Base-by-base conservation (phyloP, 352 stramenopile genomes). In the Phytopythium aichiense region DNA sequence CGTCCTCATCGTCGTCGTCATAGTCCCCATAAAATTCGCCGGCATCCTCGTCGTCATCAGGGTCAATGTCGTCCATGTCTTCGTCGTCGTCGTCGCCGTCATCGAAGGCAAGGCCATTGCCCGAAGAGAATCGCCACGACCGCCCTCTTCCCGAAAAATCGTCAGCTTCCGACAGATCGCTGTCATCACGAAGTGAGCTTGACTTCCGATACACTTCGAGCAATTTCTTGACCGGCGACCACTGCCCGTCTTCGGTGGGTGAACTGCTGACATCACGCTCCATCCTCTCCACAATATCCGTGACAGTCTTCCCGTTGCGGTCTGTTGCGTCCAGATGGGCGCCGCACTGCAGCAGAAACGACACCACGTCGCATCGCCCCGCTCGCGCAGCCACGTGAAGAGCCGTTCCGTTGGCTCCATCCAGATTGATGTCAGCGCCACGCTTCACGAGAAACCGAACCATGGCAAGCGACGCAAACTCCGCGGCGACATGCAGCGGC, bases 361-460 rank as follows among this genome's bases (percentile, higher is more conserved):
- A 82, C 31, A 88, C 76, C 0, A 93, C 59, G 60, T 93, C 77
- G 69, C 86, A 95, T n/a, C 86, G 80, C 11, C 81, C 78, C 22
- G 58, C 64, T 37, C 64, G 63, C 12, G 78, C 82, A 25, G 84
- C 86, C 28, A 89, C 71, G 43, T 95, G 86, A 7, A 95, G 69
- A 25, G 84, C 79, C 13, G 81, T 91, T 3, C 81, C 84, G 15
- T 65, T 66, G 2, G 72, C 64, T 35, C 80, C 79, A 12, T 72
- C 66, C 38, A 85, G 74, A 30, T 88, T 79, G 23, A 93, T 70
- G 50, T 93, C 84, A 25, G 82, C 81, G 18, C 86, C 86, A 50
- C 81, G 78, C 56, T 90, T 91, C n/a, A 93, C 46, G 16, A 95
- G 69, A 45, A 91, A 86, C 4, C 81, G 75, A 38, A 95, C 73